A percentile compares a stretch with the other conserved stretches of the same genome.
Evolutionary conservation across 805 yeast species (phyloP).

Genomic region (Candida insectalens): DNA sequence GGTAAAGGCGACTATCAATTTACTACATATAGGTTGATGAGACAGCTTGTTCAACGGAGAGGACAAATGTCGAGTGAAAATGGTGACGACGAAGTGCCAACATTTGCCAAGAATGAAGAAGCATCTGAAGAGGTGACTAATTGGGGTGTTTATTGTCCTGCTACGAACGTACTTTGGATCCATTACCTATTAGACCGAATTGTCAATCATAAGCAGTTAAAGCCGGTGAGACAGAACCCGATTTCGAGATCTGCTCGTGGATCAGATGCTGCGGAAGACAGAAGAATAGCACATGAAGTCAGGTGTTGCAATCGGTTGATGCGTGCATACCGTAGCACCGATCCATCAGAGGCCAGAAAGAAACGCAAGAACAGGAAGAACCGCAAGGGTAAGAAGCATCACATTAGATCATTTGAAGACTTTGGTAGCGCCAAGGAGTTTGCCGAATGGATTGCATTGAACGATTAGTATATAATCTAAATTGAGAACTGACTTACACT

Average conservation of each 20-base stretch:
- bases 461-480: background rate
- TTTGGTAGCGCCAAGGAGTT: background rate
- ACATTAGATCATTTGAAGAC: background rate
- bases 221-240: conserved; percentile 20
- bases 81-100: background rate
- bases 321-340: background rate
- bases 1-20: conserved; percentile 55
- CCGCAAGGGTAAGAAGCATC: background rate
- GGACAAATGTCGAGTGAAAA: too few species aligned
- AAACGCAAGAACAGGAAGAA: background rate
- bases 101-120: background rate
- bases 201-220: conserved; percentile 28
- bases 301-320: background rate
- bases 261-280: background rate
- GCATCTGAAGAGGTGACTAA: background rate
- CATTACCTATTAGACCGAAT: conserved; percentile 48
- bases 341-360: background rate
- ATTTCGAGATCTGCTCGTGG: conserved; percentile 8
- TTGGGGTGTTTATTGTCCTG: conserved; percentile 37
- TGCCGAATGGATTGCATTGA: background rate
- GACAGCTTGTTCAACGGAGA: conserved; percentile 16
- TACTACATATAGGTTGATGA: conserved; percentile 52
- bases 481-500: too few species aligned
- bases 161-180: conserved; percentile 55
- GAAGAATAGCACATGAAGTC: background rate